Evolutionary conservation across 495 filamentous ascomycete genomes (phyloP).

Genomic region (Entonaema liquescens): DNA sequence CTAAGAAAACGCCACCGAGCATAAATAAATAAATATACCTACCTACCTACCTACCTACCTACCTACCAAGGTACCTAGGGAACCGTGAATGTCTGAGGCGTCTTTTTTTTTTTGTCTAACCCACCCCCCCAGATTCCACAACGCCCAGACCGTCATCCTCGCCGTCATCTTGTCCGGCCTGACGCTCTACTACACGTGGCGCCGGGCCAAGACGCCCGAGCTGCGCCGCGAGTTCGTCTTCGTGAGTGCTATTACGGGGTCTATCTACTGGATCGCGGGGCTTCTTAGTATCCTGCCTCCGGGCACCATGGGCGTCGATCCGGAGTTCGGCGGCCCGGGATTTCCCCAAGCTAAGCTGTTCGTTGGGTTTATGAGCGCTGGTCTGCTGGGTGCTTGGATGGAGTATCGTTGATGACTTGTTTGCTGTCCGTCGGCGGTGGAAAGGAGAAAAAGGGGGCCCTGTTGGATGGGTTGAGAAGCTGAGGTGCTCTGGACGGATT

Average conservation of each 20-base stretch:
- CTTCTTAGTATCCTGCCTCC: conserved; percentile 59
- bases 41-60: background rate
- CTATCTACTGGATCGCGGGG: conserved; percentile 62
- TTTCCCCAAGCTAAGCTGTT: conserved; percentile 59
- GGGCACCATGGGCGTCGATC: conserved; percentile 59
- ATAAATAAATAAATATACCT: background rate
- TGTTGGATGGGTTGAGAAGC: background rate
- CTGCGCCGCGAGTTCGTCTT: conserved; percentile 47
- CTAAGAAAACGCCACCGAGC: no score
- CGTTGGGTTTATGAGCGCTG: conserved; percentile 34
- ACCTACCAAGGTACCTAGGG: background rate
- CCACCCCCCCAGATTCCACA: conserved; percentile 65
- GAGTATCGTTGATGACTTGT: conserved; percentile 31
- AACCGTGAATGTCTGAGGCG: no score
- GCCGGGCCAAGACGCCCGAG: conserved; percentile 30
- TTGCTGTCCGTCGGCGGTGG: background rate
- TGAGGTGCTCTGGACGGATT: background rate
- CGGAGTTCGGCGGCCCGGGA: conserved; percentile 61
- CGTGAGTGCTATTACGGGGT: conserved; percentile 54
- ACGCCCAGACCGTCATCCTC: conserved; percentile 63
- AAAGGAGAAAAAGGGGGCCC: background rate
- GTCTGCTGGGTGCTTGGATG: conserved; percentile 47
- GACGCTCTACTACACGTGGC: conserved; percentile 62
- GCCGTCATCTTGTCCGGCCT: conserved; percentile 54
- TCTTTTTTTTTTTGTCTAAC: background rate